Evolutionary conservation across 2,329 filamentous ascomycete genomes (phyloP), one percentile per base, ranked within the genome.

Genomic region (Dothidotthia symphoricarpi): DNA sequence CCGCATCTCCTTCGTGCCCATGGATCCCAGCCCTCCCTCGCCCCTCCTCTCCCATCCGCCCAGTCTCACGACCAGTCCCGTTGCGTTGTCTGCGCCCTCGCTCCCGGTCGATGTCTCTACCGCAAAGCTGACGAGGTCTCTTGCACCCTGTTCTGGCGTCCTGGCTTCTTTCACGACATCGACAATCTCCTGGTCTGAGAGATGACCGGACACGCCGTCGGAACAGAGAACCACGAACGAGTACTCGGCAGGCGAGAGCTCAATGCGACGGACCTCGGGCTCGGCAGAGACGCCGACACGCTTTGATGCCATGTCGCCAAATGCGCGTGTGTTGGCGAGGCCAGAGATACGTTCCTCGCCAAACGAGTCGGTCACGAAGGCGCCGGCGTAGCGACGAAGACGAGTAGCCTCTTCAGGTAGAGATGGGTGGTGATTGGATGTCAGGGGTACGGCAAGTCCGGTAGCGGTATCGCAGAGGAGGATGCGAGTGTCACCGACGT

Each of bases 301-400:
- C 69, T 98, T 98, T 40, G 83, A 87, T 24, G 79, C 78, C 69
- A 96, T 88, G 70, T 98, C 93, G 16, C 93, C 93, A 63, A 98
- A 97, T 3, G 93, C 79, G 19, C 93, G 86, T 22, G 88, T 94
- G 69, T 98, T 98, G 53, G 93, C 93, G 0, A 98, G 77, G 0
- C 93, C 91, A 11, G 83, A 83, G 67, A 98, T 93, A 53, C 93
- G 88, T 69, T 97, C 90, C 69, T 98, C 93, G 60, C 93, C 93
- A 65, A 98, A 98, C 24, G 88, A 94, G 69, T 98, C 93, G 0
- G 91, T 93, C 13, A 95, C 85, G 63, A 97, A 91, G 3, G 85
- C 84, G 19, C 86, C 81, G 1, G 89, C 86, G 63, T 90, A 97
- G 32, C 90, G 83, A 29, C 90, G 85, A 16, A 98, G 77, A 6